Evolutionary conservation across 768 basidiomycete genomes (phyloP), one percentile per base, ranked within the genome.

Genomic region (Pseudohyphozyma bogoriensis): DNA sequence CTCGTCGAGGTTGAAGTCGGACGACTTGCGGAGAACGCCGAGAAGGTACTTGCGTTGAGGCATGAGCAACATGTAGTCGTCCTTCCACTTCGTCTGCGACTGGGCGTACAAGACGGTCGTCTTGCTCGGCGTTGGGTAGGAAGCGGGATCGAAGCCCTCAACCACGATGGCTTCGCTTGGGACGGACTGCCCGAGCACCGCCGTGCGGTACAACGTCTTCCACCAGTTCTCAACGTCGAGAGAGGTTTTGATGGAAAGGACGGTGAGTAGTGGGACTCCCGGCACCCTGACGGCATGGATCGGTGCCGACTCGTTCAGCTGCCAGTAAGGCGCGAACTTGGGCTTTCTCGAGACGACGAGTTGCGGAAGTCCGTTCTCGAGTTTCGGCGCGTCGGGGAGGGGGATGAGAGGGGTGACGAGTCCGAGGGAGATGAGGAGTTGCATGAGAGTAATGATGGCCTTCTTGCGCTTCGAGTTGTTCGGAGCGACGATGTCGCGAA

Each of bases 41-140:
- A 76, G 77, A 63, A 89, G 73, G 73, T 83, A 87, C 57, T 80
- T 80, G 42, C 76, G 79, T 72, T 89, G 87, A 69, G 81, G 79
- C 79, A 80, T 82, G 0, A 84, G 81, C 50, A 89, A 72, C 56
- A 78, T 75, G 68, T 87, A 88, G 8, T 76, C 70, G 18, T 78
- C 70, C 35, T 75, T 78, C 87, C 87, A 89, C 24, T 51, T 50
- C 6, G 39, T 16, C 10, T 11, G 12, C 18, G 5, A 59, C 2
- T 12, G 39, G n/a, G n/a, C n/a, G n/a, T n/a, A n/a, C n/a, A n/a
- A n/a, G n/a, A n/a, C n/a, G n/a, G n/a, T n/a, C n/a, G n/a, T 28
- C 47, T 16, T 50, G 47, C 20, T 16, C 3, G 42, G 6, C 26
- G 33, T 4, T 10, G 24, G 24, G 8, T 33, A 15, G 32, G 39